Percentiles rank a stretch among this genome's conserved stretches.
phyloP scores from a whole-genome alignment of 2,329 filamentous ascomycete species.

The Trichoderma polysporum region DNA sequence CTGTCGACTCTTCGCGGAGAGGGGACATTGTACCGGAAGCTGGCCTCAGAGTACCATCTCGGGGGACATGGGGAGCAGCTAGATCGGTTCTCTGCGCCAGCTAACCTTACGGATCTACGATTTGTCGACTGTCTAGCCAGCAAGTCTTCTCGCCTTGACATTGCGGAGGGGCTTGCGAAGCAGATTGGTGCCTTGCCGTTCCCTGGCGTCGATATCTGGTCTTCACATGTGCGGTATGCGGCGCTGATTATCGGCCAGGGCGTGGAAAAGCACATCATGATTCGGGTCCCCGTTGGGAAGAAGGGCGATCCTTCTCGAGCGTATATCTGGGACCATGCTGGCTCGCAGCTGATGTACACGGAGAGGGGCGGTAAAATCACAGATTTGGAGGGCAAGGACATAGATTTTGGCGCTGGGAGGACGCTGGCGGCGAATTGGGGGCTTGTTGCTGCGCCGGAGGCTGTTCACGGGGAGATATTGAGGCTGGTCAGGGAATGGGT shows the following conservation, averaged over 20 bases:
- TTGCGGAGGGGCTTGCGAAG: slow-evolving; percentile 32
- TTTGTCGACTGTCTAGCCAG: slow-evolving; percentile 38
- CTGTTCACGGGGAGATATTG: slow-evolving; percentile 44
- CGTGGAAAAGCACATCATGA: slow-evolving; percentile 30
- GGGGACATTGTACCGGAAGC: slow-evolving; percentile 32
- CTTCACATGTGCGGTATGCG: slow-evolving; percentile 42
- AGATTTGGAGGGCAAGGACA: slow-evolving; percentile 42
- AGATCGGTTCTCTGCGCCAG: slow-evolving; percentile 24
- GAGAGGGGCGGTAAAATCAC: slow-evolving; percentile 56
- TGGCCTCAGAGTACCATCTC: slow-evolving; percentile 23
- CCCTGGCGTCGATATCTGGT: slow-evolving; percentile 41
- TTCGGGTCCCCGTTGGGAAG: slow-evolving; percentile 31
- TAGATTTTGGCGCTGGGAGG: slow-evolving; percentile 40
- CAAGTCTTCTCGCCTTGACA: slow-evolving; percentile 33
- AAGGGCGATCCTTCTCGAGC: slow-evolving; percentile 25
- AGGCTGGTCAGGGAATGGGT: slow-evolving; percentile 26
- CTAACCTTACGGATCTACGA: slow-evolving; percentile 29
- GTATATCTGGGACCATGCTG: slow-evolving; percentile 55
- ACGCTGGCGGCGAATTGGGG: slow-evolving; percentile 36
- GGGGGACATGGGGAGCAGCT: slow-evolving; percentile 20
- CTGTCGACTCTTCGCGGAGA: slow-evolving; percentile 35
- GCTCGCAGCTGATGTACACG: slow-evolving; percentile 56
- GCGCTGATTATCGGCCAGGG: slow-evolving; percentile 39
- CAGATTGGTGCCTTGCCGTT: slow-evolving; percentile 33
- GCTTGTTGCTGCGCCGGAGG: slow-evolving; percentile 45